Evolutionary conservation across 2,329 filamentous ascomycete genomes (phyloP), one percentile per base, ranked within the genome.

Genomic region (Myriosclerotinia duriaeana): DNA sequence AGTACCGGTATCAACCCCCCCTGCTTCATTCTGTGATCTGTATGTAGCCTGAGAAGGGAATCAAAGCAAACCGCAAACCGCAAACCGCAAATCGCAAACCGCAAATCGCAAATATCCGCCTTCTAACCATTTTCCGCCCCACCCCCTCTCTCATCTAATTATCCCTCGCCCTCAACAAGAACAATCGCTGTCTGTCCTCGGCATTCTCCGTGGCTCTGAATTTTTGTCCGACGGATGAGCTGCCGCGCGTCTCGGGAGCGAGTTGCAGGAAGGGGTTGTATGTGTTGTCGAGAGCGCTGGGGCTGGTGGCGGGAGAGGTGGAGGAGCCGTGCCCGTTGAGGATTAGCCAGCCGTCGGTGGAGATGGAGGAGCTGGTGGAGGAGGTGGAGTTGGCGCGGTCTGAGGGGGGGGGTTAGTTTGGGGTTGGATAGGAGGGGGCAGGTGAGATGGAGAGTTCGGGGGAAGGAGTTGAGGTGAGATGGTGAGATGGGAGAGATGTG

Each of bases 261-360:
- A 66, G 64, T 44, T 66, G 55, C n/a, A 66, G 55, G 46, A 53
- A 66, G 2, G 64, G 64, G 36, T 66, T 66, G 26, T 34, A 53
- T 22, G 34, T 44, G 8, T 22, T 30, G 38, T 20, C 26, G 22
- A 38, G 30, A n/a, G 26, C 36, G 48, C 5, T 61, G 8, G 64
- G 64, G 12, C 46, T 66, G 14, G 55, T 61, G 55, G n/a, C 48
- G 26, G 48, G 3, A 34, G 58, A 61, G 58, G n/a, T 15, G 15
- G 58, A 50, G 11, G 56, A 38, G 12, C 42, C 8, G 8, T 61
- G 44, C 0, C 55, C 64, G 36, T 66, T 66, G 9, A 66, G 55
- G 9, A 66, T 34, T 48, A 66, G 64, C 64, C 64, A 66, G 14
- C 44, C 44, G 56, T 60, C 48, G 30, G 44, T 42, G 20, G 50